Evolutionary conservation across 108 stramenopile species (phyloP).

Genomic region (Seminavis robusta): DNA sequence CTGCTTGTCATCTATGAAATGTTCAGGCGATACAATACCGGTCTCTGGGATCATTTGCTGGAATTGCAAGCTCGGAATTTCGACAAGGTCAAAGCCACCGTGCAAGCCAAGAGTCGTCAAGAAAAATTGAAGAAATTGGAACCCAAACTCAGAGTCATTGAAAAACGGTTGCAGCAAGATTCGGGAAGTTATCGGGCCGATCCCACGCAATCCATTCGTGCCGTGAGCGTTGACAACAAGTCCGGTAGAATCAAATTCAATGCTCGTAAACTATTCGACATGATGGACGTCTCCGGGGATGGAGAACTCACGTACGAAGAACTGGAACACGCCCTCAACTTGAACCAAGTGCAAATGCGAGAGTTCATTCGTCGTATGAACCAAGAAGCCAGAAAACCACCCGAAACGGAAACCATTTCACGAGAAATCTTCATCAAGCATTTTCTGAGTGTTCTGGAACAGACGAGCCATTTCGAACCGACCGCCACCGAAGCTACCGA

Average conservation of each 20-base stretch:
- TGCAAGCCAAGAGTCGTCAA: slow-evolving; percentile 2
- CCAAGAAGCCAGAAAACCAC: too few species aligned
- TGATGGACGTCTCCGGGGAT: slow-evolving; percentile 23
- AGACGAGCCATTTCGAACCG: slow-evolving; percentile 13
- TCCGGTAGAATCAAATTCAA: slow-evolving; percentile 30
- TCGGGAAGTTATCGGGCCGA: too few species aligned
- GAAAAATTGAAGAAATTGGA: slow-evolving; percentile 21
- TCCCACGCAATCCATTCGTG: too few species aligned
- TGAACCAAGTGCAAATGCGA: slow-evolving; percentile 20
- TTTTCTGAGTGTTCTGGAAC: slow-evolving; percentile 33
- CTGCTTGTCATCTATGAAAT: background rate
- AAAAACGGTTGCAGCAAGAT: too few species aligned
- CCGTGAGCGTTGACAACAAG: too few species aligned
- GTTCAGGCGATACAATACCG: background rate
- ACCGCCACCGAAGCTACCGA: slow-evolving; percentile 27
- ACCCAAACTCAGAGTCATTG: slow-evolving; percentile 39
- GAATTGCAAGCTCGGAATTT: background rate
- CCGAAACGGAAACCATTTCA: slow-evolving; percentile 6
- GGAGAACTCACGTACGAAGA: slow-evolving; percentile 35
- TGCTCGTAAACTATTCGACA: slow-evolving; percentile 28
- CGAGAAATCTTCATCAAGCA: slow-evolving; percentile 28
- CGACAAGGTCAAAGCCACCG: background rate
- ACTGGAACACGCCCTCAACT: slow-evolving; percentile 29
- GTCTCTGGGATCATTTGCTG: slow-evolving; percentile 3
- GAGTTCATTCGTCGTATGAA: slow-evolving; percentile 40